These are phyloP conservation scores for Aspergillus fumigatiaffinis DNA, from an alignment of 2,329 filamentous ascomycete genomes.

Conservation along the genomic window DNA sequence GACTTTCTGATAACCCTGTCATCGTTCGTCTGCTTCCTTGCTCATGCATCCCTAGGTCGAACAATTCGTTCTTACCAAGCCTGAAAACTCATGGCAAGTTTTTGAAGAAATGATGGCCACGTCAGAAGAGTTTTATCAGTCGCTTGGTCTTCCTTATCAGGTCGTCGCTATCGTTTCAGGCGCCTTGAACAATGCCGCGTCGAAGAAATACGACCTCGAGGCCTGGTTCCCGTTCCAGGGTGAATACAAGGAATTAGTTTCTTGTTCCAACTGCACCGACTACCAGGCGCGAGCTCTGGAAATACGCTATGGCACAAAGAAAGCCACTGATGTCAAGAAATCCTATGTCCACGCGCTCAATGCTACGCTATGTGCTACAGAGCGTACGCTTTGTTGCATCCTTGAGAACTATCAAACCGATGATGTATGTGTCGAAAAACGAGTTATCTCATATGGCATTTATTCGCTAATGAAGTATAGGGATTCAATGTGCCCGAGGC, in stretches of 20 bases:
- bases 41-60: slow-evolving; percentile 53
- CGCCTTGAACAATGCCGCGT: slow-evolving; percentile 80
- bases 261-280: slow-evolving; percentile 96
- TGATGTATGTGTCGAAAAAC: slow-evolving; percentile 53
- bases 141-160: slow-evolving; percentile 81
- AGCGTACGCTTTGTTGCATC: slow-evolving; percentile 87
- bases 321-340: slow-evolving; percentile 78
- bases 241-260: slow-evolving; percentile 98
- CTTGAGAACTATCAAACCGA: slow-evolving; percentile 96
- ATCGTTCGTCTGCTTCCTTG: not conserved
- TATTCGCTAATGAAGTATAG: slow-evolving; percentile 37
- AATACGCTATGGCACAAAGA: slow-evolving; percentile 86
- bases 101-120: slow-evolving; percentile 90
- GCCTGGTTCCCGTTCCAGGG: slow-evolving; percentile 95
- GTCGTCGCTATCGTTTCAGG: slow-evolving; percentile 95
- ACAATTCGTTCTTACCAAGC: slow-evolving; percentile 76
- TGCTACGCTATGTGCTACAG: slow-evolving; percentile 84
- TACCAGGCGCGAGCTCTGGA: slow-evolving; percentile 94
- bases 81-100: slow-evolving; percentile 85
- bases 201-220: slow-evolving; percentile 95
- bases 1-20: slow-evolving; percentile 6
- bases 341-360: slow-evolving; percentile 93
- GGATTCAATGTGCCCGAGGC: slow-evolving; percentile 77
- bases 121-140: slow-evolving; percentile 94
- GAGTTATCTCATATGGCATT: not conserved